Conservation (phyloP, 2,329 filamentous ascomycete genomes). For the Coniochaeta pulveracea region DNA sequence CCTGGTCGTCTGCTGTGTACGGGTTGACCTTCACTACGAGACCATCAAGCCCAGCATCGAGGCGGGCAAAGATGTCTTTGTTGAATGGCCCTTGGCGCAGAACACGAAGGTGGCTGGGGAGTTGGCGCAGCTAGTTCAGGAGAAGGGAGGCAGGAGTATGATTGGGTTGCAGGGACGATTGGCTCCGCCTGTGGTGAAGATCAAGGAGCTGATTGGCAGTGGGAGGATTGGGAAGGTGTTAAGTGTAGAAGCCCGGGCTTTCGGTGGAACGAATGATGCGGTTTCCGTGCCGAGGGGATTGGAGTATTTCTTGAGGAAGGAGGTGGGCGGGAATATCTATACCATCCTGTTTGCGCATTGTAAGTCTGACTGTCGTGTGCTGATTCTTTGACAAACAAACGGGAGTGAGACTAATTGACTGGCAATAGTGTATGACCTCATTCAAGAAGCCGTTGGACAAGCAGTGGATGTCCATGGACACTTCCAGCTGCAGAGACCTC, state of each 20-base stretch:
- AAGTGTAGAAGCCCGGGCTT: constrained; percentile 32
- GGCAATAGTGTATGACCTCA: constrained; percentile 29
- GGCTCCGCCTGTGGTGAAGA: constrained; percentile 28
- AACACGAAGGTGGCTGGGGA: constrained; percentile 27
- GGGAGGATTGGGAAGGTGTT: constrained; percentile 40
- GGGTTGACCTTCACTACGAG: constrained; percentile 39
- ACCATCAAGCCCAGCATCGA: constrained; percentile 32
- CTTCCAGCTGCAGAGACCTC: constrained; percentile 32
- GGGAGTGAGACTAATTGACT: constrained; percentile 15
- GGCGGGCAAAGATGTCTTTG: constrained; percentile 40
- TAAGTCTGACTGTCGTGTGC: constrained; percentile 15
- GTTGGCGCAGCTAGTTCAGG: constrained; percentile 22
- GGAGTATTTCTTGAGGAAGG: constrained; percentile 35
- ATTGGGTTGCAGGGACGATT: constrained; percentile 40
- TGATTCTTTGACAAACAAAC: no score
- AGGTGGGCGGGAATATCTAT: constrained; percentile 31
- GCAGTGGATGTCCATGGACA: constrained; percentile 20
- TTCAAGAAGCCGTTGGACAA: constrained; percentile 34
- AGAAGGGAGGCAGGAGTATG: constrained; percentile 23
- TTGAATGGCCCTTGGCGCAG: constrained; percentile 47
- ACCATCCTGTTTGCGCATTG: constrained; percentile 31
- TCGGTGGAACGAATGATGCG: constrained; percentile 23
- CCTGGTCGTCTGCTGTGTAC: constrained; percentile 41
- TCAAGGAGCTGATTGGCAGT: constrained; percentile 30
- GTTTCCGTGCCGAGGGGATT: constrained; percentile 21